Base-by-base conservation (phyloP, 768 basidiomycete genomes). In the Pleurotus tuoliensis region DNA sequence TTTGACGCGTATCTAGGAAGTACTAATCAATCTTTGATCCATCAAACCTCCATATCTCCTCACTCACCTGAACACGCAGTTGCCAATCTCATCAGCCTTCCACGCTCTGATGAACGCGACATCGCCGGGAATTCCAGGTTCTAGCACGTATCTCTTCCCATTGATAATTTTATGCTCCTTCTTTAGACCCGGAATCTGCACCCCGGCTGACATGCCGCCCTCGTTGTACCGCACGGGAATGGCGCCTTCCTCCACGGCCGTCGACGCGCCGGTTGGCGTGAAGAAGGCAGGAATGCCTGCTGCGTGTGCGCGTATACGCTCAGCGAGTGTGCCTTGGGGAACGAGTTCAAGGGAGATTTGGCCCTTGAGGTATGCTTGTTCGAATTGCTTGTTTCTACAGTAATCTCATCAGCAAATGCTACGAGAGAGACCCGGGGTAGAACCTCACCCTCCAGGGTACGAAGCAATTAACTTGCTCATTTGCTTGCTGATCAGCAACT, bases 251-350 rank as follows among this genome's bases (percentile, higher is more conserved):
- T 94, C 90, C 2, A 93, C 82, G 2, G 90, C 90, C 16, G 92
- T 94, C 18, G 81, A 82, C 6, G 91, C 90, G 13, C 94, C 94
- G 0, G 93, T 94, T 13, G 93, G 94, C 4, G 92, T 96, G 71
- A 78, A 95, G 76, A 97, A 94, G n/a, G 88, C 92, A 15, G 94
- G 93, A 58, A 94, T 92, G 50, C 94, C 94, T 9, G 92, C 90
- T 7, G 92, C 93, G 56, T 92, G 89, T 5, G 94, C 90, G 37
- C 93, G 87, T 58, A 94, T 77, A 57, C 93, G 87, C 66, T 94
- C 94, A 13, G 88, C 85, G 44, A 97, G 83, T 12, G 92, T 94
- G 8, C 93, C 94, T 72, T 97, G 94, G 3, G 94, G 94, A 24
- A 92, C 90, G 18, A 96, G 86, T 64, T 96, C 94, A 37, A 95